phyloP scores from a whole-genome alignment of 2,329 filamentous ascomycete species.

The Hypoxylon rubiginosum region DNA sequence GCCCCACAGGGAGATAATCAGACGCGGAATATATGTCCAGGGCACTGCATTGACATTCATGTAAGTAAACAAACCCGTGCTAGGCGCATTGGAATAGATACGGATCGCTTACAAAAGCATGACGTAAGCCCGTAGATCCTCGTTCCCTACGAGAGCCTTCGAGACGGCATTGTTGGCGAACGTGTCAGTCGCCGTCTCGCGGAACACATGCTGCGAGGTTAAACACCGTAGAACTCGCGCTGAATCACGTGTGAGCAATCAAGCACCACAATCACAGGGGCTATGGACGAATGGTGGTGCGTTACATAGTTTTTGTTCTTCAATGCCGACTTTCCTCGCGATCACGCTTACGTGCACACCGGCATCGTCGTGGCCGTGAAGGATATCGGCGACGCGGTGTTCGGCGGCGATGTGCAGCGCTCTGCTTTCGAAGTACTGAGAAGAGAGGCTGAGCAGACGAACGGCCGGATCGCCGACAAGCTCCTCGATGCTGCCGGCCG shows the following conservation, averaged over 20 bases:
- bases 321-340: not conserved
- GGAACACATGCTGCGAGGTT: slow-evolving; percentile 8
- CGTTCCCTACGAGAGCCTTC: not conserved
- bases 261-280: too few species aligned
- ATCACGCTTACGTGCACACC: not conserved
- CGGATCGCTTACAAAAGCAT: slow-evolving; percentile 3
- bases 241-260: not conserved
- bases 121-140: slow-evolving; percentile 6
- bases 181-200: not conserved
- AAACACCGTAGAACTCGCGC: slow-evolving; percentile 4
- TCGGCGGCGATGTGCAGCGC: slow-evolving; percentile 13
- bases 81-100: not conserved
- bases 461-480: slow-evolving; percentile 3
- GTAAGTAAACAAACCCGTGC: not conserved
- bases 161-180: slow-evolving; percentile 10
- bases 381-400: slow-evolving; percentile 1
- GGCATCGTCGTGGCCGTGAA: not conserved
- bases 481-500: slow-evolving; percentile 3
- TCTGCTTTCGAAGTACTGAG: slow-evolving; percentile 7
- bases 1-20: slow-evolving; percentile 9
- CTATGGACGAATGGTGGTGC: not conserved
- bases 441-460: slow-evolving; percentile 1
- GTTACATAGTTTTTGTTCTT: slow-evolving; percentile 9
- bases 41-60: not conserved
- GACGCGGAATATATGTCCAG: slow-evolving; percentile 4